phyloP scores from a whole-genome alignment of 768 basidiomycete genomes.

The Agaricus bisporus region DNA sequence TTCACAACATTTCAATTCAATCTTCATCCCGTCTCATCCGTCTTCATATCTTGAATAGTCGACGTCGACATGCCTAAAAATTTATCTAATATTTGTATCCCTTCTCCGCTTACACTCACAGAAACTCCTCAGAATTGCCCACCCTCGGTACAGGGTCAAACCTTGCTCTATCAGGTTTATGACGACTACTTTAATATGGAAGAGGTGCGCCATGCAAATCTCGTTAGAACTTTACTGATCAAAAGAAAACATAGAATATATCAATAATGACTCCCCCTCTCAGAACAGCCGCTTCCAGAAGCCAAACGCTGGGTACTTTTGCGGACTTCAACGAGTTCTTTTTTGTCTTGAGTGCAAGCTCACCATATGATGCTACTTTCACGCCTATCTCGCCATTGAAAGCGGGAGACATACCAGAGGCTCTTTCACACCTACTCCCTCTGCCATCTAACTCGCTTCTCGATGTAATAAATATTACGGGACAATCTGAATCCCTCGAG shows the following conservation, averaged over 20 bases:
- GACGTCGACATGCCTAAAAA: background rate
- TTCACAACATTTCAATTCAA: too few relatives aligned
- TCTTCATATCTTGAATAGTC: background rate
- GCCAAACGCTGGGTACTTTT: background rate
- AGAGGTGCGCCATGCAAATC: background rate
- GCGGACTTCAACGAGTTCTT: background rate
- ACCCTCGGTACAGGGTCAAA: background rate
- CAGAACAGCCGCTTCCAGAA: too few relatives aligned
- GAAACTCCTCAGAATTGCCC: background rate
- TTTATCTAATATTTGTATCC: background rate
- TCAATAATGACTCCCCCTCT: background rate
- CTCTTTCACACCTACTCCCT: background rate
- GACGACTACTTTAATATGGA: constrained; percentile 8
- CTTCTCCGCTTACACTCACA: background rate
- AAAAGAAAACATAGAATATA: background rate
- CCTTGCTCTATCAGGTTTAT: constrained; percentile 2
- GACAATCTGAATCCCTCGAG: background rate
- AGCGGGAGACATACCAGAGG: constrained; percentile 2
- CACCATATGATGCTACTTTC: background rate
- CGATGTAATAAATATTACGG: background rate
- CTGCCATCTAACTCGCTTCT: background rate
- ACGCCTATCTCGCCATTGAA: background rate
- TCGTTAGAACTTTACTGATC: background rate
- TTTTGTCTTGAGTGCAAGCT: constrained; percentile 1
- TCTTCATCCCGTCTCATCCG: background rate